Evolutionary conservation across 2,329 filamentous ascomycete genomes (phyloP).

Genomic region (Fusarium gaditjirri): DNA sequence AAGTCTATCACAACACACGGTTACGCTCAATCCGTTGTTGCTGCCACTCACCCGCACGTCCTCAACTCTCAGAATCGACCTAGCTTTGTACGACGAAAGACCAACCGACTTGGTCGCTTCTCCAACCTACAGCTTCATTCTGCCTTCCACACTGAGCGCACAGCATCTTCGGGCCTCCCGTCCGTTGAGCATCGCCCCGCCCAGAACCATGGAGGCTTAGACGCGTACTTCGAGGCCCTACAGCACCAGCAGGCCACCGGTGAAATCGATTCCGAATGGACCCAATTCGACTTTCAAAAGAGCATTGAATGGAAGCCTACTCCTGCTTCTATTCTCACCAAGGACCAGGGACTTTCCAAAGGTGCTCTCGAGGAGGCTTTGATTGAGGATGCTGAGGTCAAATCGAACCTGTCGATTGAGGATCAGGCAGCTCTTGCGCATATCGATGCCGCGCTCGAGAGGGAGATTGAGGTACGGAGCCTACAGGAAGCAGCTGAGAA

Average conservation of each 20-base stretch:
- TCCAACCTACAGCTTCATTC: constrained; percentile 75
- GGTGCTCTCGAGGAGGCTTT: constrained; percentile 48
- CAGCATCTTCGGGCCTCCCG: constrained; percentile 58
- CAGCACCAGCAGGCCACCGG: constrained; percentile 77
- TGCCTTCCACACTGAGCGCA: constrained; percentile 74
- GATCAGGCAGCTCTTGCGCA: constrained; percentile 75
- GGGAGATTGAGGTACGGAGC: constrained; percentile 73
- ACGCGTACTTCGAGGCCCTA: constrained; percentile 91
- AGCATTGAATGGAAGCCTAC: constrained; percentile 87
- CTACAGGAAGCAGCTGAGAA: constrained; percentile 58
- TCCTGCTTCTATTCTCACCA: constrained; percentile 65
- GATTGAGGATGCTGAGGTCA: constrained; percentile 50
- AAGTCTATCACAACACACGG: constrained; percentile 97
- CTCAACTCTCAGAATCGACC: constrained; percentile 77
- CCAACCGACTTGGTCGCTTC: constrained; percentile 64
- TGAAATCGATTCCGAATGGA: constrained; percentile 83
- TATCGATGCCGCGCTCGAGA: constrained; percentile 85
- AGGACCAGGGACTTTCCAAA: constrained; percentile 62
- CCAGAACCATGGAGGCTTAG: constrained; percentile 73
- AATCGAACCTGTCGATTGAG: constrained; percentile 55
- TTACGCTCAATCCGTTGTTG: constrained; percentile 97
- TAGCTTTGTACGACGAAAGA: constrained; percentile 69
- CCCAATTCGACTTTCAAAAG: constrained; percentile 88
- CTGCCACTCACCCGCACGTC: constrained; percentile 84
- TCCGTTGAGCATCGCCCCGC: constrained; percentile 65